Conservation (phyloP, 139 green algal genomes). For the Chlorella sp. region DNA sequence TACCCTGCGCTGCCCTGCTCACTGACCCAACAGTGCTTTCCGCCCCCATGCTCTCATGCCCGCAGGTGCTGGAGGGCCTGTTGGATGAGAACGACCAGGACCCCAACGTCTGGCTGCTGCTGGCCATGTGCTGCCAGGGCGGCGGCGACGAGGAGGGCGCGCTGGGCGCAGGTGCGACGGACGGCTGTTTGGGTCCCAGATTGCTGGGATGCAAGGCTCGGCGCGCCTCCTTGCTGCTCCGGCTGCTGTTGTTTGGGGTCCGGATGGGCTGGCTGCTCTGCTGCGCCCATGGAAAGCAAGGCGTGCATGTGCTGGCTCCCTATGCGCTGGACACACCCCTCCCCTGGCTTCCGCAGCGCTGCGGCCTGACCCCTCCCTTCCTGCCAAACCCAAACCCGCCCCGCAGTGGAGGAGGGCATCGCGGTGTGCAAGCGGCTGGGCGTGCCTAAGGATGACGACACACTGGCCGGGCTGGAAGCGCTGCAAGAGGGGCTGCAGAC, state of each 20-base stretch:
- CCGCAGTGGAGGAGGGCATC: constrained; percentile 28
- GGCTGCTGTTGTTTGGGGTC: no score
- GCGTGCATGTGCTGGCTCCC: no score
- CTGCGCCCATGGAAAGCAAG: neutral
- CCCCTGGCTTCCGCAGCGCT: neutral
- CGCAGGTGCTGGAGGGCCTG: constrained; percentile 75
- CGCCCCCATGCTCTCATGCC: neutral
- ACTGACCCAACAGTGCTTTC: no score
- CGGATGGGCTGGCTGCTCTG: neutral
- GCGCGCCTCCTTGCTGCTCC: no score
- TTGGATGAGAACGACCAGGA: constrained; percentile 82
- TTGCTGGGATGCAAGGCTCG: neutral
- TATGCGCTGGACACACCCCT: neutral
- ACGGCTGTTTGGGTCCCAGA: neutral
- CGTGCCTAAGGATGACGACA: constrained; percentile 6
- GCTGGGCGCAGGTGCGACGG: constrained; percentile 38
- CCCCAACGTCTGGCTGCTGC: constrained; percentile 80
- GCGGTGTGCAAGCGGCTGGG: neutral
- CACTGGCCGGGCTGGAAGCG: neutral
- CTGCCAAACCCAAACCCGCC: no score
- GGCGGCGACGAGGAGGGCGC: constrained; percentile 63
- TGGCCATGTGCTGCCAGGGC: constrained; percentile 58
- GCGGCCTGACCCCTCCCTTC: no score
- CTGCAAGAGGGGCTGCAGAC: constrained; percentile 7
- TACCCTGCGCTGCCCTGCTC: no score